Conservation (phyloP, 2,329 filamentous ascomycete genomes). For the Myriosclerotinia curreyana region DNA sequence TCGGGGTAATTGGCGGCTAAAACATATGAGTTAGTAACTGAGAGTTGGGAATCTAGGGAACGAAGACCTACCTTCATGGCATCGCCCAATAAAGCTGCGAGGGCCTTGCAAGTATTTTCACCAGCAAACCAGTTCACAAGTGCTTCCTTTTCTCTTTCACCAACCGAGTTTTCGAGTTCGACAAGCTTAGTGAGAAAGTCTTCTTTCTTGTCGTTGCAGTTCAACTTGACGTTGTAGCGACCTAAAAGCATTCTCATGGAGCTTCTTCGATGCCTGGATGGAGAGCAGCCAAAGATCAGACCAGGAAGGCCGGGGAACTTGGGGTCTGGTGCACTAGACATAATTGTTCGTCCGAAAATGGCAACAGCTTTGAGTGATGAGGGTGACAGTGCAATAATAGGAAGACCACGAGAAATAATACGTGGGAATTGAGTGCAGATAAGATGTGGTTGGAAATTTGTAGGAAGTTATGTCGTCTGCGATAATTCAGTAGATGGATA, state of each 20-base stretch:
- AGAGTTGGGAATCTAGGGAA: too few relatives aligned
- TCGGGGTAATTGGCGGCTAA: background rate
- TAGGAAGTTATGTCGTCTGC: background rate
- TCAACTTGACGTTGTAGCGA: background rate
- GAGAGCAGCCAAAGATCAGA: background rate
- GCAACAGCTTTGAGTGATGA: background rate
- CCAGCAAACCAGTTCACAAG: conserved; percentile 6
- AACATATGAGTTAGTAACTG: background rate
- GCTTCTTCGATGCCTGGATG: background rate
- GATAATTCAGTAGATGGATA: background rate
- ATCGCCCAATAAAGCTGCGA: background rate
- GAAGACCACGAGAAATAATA: background rate
- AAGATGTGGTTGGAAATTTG: background rate
- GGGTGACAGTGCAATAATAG: background rate
- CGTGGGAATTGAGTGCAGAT: background rate
- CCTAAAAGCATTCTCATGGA: background rate
- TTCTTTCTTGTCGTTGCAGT: background rate
- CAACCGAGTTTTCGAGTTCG: background rate
- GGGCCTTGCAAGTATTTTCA: background rate
- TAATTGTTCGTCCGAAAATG: background rate
- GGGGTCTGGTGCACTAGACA: background rate
- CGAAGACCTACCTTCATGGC: background rate
- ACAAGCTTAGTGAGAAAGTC: background rate
- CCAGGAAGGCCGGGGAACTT: background rate
- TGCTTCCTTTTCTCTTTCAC: conserved; percentile 7